A percentile compares a stretch with the other conserved stretches of the same genome.
Evolutionary conservation across 2,329 filamentous ascomycete species (phyloP).

Genomic region (Microdochium nivale): DNA sequence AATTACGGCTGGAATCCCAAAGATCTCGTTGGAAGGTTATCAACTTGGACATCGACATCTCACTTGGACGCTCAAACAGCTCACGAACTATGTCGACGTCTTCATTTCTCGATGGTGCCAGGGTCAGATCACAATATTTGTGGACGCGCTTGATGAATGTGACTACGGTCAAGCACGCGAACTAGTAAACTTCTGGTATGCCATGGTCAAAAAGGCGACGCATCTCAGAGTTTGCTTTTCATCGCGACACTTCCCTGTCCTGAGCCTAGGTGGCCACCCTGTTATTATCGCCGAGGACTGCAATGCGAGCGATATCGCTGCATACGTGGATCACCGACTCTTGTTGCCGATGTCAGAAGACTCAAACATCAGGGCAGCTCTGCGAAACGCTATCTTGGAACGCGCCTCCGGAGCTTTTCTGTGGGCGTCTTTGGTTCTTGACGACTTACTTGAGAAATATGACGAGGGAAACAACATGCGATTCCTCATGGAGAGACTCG

Average conservation of each 20-base stretch:
- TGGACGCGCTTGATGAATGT: not conserved
- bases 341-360: not conserved
- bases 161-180: not conserved
- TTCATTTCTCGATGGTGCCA: not conserved
- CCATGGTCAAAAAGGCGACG: not conserved
- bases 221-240: not conserved
- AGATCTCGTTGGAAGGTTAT: not conserved
- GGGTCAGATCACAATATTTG: not conserved
- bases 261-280: not conserved
- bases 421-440: not conserved
- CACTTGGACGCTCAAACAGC: not conserved
- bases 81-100: not conserved
- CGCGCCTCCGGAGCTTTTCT: not conserved
- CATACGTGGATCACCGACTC: not conserved
- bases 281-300: not conserved
- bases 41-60: not conserved
- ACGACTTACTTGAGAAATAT: not conserved
- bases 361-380: not conserved
- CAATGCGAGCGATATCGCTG: not conserved
- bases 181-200: not conserved
- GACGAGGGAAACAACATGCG: not conserved
- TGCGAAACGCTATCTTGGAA: not conserved
- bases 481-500: not conserved
- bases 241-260: not conserved
- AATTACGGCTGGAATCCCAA: not conserved